Evolutionary conservation across 768 basidiomycete genomes (phyloP), one percentile per base, ranked within the genome.

Genomic region (Tricholoma flavovirens): DNA sequence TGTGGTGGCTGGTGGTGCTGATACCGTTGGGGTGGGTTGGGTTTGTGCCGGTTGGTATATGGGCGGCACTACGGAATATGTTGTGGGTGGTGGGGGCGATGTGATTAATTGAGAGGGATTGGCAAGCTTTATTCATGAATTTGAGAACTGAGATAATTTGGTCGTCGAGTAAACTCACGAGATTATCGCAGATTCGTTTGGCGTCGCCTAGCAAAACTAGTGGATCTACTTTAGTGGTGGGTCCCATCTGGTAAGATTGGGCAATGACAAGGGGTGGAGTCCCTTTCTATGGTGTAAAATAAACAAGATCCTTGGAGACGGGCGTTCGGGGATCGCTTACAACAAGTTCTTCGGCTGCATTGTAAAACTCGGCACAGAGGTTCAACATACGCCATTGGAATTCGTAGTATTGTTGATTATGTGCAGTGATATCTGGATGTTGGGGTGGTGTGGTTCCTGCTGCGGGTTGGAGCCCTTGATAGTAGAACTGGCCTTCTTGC

Each of bases 361-460:
- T 85, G 71, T 92, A 92, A 67, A 92, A 92, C 66, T 92, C 90
- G 1, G 87, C 84, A 68, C 89, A 92, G 38, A 92, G 73, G 64
- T 89, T 89, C 56, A 91, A 68, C 38, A 90, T 82, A 53, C 88
- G 83, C 89, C 89, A 91, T 67, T 91, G 89, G 64, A 91, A 91
- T 65, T 91, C 88, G 68, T 88, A 89, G 68, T 88, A 90, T 63
- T 84, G 83, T 59, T 88, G 85, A 66, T 88, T 88, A 60, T 85
- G 82, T 2, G 83, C 74, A 55, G 80, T 81, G 22, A 84, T 79
- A 49, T 78, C 75, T 4, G 78, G 73, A 32, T 77, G 73, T 36
- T 74, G 73, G 35, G 77, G 77, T 8, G 74, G 71, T 21, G 68
- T 66, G 32, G 68, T 59, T 12, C 62, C 51, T 30, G 66, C 43